These are phyloP conservation scores for Hansenula lynferdii DNA, from an alignment of 1,139 yeast species.

Conservation along the genomic window DNA sequence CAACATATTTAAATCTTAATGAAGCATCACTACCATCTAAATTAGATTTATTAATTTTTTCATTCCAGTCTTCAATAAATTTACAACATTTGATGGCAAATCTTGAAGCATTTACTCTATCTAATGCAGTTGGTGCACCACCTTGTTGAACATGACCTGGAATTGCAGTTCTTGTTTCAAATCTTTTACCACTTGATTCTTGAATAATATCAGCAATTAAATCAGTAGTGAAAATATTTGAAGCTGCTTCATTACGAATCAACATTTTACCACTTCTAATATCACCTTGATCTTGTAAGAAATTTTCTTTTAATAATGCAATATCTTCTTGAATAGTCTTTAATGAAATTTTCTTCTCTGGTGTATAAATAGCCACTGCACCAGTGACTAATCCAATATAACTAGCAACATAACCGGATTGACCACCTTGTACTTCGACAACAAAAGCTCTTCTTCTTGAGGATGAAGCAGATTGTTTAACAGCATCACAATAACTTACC, in stretches of 20 bases:
- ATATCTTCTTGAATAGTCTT: conserved; percentile 60
- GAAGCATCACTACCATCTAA: conserved; percentile 27
- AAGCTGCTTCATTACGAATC: conserved; percentile 82
- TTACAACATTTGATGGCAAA: conserved; percentile 85
- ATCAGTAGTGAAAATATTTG: conserved; percentile 75
- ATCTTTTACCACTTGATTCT: conserved; percentile 68
- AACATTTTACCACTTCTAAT: conserved; percentile 77
- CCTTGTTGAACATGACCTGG: conserved; percentile 99
- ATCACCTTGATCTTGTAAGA: conserved; percentile 69
- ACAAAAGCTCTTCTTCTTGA: conserved; percentile 75
- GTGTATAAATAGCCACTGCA: conserved; percentile 71
- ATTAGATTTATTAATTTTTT: conserved; percentile 20
- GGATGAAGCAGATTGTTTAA: conserved; percentile 75
- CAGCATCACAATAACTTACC: conserved; percentile 73
- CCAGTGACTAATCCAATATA: conserved; percentile 67
- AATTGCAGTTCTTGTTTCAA: conserved; percentile 91
- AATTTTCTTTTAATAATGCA: conserved; percentile 53
- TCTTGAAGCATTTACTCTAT: conserved; percentile 87
- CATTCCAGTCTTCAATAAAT: conserved; percentile 63
- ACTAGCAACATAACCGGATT: conserved; percentile 75
- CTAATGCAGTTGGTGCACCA: conserved; percentile 92
- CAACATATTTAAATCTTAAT: conserved; percentile 35
- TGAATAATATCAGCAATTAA: conserved; percentile 78
- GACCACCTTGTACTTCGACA: conserved; percentile 85
- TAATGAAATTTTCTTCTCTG: conserved; percentile 62